Evolutionary conservation across 331 rosid species (phyloP).

Genomic region (Acacia pycnantha): DNA sequence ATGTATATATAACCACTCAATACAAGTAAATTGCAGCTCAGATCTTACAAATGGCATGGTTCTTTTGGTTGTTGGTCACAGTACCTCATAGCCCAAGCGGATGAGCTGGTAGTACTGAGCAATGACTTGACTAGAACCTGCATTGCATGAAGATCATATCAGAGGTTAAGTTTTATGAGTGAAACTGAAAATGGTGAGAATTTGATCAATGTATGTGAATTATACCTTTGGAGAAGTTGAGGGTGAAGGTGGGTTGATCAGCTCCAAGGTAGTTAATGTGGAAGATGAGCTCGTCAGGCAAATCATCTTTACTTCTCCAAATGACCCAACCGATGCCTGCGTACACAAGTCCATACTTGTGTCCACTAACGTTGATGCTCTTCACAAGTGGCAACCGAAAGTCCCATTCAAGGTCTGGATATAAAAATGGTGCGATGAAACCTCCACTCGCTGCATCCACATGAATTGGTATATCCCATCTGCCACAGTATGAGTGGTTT

Average conservation of each 20-base stretch:
- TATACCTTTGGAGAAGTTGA: constrained; percentile 75
- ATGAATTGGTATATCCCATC: constrained; percentile 81
- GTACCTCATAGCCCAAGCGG: constrained; percentile 67
- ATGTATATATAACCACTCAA: neutral
- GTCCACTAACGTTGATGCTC: constrained; percentile 78
- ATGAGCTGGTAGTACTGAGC: constrained; percentile 75
- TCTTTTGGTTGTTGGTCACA: neutral
- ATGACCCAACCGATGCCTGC: constrained; percentile 84
- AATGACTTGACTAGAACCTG: constrained; percentile 79
- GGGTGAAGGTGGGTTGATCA: constrained; percentile 84
- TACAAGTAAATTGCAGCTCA: neutral
- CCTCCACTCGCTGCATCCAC: constrained; percentile 86
- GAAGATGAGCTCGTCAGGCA: constrained; percentile 75
- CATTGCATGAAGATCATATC: neutral
- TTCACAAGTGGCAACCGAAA: constrained; percentile 69
- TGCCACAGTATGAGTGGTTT: neutral
- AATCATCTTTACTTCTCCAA: constrained; percentile 70
- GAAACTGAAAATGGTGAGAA: neutral
- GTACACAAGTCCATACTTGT: constrained; percentile 74
- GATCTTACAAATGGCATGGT: neutral
- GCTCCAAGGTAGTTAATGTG: constrained; percentile 80
- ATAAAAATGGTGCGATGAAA: constrained; percentile 72
- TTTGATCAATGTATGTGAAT: neutral
- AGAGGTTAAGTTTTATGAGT: neutral
- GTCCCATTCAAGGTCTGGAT: constrained; percentile 80